A percentile compares a stretch with the other conserved stretches of the same genome.
Evolutionary conservation across 495 filamentous ascomycete genomes (phyloP).

Genomic region (Podospora pseudopauciseta): DNA sequence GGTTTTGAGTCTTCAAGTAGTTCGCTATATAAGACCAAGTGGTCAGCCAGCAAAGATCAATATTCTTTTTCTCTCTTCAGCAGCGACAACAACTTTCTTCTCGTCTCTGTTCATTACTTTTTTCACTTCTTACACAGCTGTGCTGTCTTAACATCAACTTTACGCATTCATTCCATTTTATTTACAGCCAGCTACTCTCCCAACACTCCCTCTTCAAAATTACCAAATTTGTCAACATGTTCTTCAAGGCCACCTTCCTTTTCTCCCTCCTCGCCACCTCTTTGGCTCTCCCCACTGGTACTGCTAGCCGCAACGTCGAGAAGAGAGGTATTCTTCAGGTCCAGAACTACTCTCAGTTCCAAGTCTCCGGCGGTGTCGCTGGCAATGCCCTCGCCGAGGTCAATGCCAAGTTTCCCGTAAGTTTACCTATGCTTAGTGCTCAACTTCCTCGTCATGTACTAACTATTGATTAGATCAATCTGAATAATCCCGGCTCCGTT

Average conservation of each 20-base stretch:
- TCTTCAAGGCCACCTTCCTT: conserved; percentile 29
- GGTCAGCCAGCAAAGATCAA: not conserved
- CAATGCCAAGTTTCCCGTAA: conserved; percentile 44
- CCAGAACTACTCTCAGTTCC: conserved; percentile 34
- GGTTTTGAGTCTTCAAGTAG: not conserved
- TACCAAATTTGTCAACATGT: conserved; percentile 26
- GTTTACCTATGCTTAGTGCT: not conserved
- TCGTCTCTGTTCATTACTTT: conserved; percentile 11
- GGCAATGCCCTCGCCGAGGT: conserved; percentile 45
- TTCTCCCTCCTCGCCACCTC: conserved; percentile 30
- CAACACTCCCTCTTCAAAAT: conserved; percentile 7
- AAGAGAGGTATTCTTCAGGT: conserved; percentile 23
- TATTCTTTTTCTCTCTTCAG: not conserved
- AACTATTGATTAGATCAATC: conserved; percentile 31
- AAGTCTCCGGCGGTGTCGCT: conserved; percentile 40
- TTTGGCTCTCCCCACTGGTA: conserved; percentile 24
- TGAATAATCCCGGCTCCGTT: conserved; percentile 35
- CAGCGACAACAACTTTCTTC: conserved; percentile 11
- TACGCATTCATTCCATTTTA: conserved; percentile 9
- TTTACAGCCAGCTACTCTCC: not conserved
- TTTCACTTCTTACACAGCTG: conserved; percentile 25
- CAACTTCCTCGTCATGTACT: not conserved
- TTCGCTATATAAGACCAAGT: conserved; percentile 3
- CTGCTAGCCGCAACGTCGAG: not conserved
- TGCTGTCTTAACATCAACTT: conserved; percentile 21